phyloP scores from a whole-genome alignment of 129 eudicot genomes.

The Deinandra increscens region DNA sequence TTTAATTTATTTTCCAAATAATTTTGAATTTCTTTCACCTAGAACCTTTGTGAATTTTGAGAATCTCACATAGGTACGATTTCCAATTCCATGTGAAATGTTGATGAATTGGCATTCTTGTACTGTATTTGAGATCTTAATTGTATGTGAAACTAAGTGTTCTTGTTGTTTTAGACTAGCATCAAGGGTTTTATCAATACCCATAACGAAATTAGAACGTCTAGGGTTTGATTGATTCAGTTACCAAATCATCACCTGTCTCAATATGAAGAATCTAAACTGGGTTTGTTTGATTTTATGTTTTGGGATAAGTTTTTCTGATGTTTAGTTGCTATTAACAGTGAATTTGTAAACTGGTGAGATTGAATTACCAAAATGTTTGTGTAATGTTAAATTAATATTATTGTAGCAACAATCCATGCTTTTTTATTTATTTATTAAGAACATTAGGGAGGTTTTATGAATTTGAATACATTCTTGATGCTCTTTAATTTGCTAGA shows the following conservation, averaged over 20 bases:
- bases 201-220: not conserved
- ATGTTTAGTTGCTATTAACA: too few relatives aligned
- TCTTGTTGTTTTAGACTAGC: not conserved
- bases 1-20: too few relatives aligned
- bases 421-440: not conserved
- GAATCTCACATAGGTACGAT: conserved; percentile 25
- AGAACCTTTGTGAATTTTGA: too few relatives aligned
- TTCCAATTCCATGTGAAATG: not conserved
- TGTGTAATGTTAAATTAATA: not conserved
- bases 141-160: not conserved
- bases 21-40: too few relatives aligned
- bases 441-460: not conserved
- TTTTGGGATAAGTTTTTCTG: not conserved
- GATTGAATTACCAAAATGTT: too few relatives aligned
- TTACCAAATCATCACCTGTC: too few relatives aligned
- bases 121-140: not conserved
- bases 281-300: not conserved
- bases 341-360: not conserved
- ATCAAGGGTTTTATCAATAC: not conserved
- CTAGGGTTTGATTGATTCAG: conserved; percentile 7
- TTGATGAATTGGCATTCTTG: conserved; percentile 14
- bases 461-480: not conserved
- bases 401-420: not conserved
- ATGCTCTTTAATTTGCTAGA: not conserved
- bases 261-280: not conserved